phyloP scores from a whole-genome alignment of 352 stramenopile genomes.

The Phytopythium delawarense region DNA sequence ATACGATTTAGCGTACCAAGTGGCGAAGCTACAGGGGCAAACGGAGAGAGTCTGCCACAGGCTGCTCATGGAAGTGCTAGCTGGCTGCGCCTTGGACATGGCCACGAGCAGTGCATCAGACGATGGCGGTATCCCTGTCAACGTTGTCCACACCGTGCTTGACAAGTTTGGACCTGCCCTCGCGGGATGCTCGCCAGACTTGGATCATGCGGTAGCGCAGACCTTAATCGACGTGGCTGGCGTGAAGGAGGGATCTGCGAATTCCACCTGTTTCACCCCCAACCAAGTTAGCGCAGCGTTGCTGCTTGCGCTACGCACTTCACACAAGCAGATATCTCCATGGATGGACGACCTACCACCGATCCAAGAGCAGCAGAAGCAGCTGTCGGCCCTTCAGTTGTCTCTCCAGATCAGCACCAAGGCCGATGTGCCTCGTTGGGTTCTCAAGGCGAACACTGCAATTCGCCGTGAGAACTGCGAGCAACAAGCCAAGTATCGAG shows the following conservation, averaged over 20 bases:
- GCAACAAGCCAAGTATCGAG: slow-evolving; percentile 31
- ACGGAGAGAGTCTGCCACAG: slow-evolving; percentile 39
- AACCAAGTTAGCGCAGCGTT: slow-evolving; percentile 48
- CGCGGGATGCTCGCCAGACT: neutral
- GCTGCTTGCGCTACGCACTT: slow-evolving; percentile 35
- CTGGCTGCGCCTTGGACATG: slow-evolving; percentile 30
- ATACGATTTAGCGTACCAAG: slow-evolving; percentile 38
- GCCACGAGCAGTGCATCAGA: neutral
- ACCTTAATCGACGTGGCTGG: neutral
- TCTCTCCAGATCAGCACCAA: slow-evolving; percentile 2
- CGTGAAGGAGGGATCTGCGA: neutral
- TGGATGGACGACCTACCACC: neutral
- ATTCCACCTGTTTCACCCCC: slow-evolving; percentile 8
- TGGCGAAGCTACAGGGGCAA: slow-evolving; percentile 28
- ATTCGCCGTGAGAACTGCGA: slow-evolving; percentile 59
- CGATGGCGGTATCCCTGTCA: neutral
- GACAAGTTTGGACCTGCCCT: neutral
- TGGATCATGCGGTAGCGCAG: slow-evolving; percentile 39
- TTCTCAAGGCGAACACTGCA: slow-evolving; percentile 47
- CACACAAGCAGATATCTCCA: neutral
- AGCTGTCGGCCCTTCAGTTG: neutral
- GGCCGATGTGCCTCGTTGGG: slow-evolving; percentile 43
- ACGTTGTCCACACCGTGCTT: neutral
- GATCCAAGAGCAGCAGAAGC: neutral
- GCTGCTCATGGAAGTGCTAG: slow-evolving; percentile 69